A percentile compares a stretch with the other conserved stretches of the same genome.
Evolutionary conservation across 306 rosid genomes (phyloP).

Genomic region (Acacia crassicarpa): DNA sequence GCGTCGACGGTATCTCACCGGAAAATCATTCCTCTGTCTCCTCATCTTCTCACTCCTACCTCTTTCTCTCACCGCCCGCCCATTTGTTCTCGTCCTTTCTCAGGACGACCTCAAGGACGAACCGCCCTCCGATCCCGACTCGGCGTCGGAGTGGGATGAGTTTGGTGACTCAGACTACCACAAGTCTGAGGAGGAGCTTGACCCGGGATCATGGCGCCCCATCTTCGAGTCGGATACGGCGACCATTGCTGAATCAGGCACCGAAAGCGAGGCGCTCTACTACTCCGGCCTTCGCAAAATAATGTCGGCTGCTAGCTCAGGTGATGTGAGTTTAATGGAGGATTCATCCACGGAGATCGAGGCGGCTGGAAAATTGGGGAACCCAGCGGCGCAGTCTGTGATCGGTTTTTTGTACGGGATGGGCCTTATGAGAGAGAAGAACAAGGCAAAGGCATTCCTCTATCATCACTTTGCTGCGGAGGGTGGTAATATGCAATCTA

Average conservation of each 20-base stretch:
- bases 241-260: slow-evolving; percentile 17
- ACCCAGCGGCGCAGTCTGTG: slow-evolving; percentile 71
- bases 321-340: slow-evolving; percentile 49
- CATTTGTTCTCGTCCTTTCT: slow-evolving; percentile 69
- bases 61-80: slow-evolving; percentile 54
- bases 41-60: slow-evolving; percentile 47
- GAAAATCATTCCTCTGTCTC: slow-evolving; percentile 38
- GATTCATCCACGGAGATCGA: slow-evolving; percentile 70
- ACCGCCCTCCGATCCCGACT: slow-evolving; percentile 40
- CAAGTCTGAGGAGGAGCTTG: slow-evolving; percentile 77
- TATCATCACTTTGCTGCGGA: slow-evolving; percentile 79
- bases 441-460: slow-evolving; percentile 65
- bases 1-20: slow-evolving; percentile 36
- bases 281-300: slow-evolving; percentile 58
- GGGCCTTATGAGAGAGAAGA: slow-evolving; percentile 73
- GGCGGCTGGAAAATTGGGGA: slow-evolving; percentile 45
- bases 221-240: slow-evolving; percentile 69
- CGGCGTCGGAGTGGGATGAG: slow-evolving; percentile 86
- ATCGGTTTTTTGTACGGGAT: slow-evolving; percentile 73
- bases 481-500: slow-evolving; percentile 86
- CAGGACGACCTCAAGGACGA: slow-evolving; percentile 77
- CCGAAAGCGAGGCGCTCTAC: slow-evolving; percentile 46
- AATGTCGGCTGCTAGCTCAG: slow-evolving; percentile 55
- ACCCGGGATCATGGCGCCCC: slow-evolving; percentile 94
- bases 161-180: slow-evolving; percentile 67